Conservation (phyloP, 2,329 filamentous ascomycete species). For the Xylaria sp. region DNA sequence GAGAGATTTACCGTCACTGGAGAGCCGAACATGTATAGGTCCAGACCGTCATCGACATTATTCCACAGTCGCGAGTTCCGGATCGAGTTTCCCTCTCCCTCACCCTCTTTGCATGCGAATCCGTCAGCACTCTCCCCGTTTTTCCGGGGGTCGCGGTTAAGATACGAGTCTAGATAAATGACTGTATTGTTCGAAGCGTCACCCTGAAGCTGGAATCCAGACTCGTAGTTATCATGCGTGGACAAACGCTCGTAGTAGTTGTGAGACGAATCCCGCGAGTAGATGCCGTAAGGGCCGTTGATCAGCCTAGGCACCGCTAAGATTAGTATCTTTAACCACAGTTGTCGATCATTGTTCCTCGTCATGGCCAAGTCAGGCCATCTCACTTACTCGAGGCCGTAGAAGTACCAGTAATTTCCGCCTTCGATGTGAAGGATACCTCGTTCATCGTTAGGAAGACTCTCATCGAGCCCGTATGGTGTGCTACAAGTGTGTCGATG, state of each 20-base stretch:
- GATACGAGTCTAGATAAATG: constrained; percentile 51
- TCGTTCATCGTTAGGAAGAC: constrained; percentile 48
- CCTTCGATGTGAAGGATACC: constrained; percentile 55
- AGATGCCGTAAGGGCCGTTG: constrained; percentile 47
- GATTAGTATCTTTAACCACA: neutral
- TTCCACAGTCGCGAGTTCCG: constrained; percentile 54
- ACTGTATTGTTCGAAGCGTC: constrained; percentile 46
- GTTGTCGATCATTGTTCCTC: neutral
- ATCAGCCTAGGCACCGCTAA: constrained; percentile 33
- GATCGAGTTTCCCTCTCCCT: constrained; percentile 52
- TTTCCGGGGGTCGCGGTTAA: constrained; percentile 54
- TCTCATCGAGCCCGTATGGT: constrained; percentile 48
- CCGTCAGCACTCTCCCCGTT: constrained; percentile 58
- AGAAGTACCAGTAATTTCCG: constrained; percentile 54
- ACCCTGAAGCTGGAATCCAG: constrained; percentile 46
- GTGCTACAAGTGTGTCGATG: constrained; percentile 2
- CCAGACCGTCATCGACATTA: constrained; percentile 57
- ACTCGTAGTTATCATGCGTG: constrained; percentile 45
- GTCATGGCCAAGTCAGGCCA: neutral
- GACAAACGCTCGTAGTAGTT: constrained; percentile 46
- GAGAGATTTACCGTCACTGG: constrained; percentile 43
- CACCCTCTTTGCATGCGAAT: constrained; percentile 54
- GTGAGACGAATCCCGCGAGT: constrained; percentile 44
- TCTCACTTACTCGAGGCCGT: constrained; percentile 41
- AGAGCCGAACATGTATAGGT: constrained; percentile 49